A percentile compares a stretch with the other conserved stretches of the same genome.
These are phyloP conservation scores for Malassezia equina DNA, from an alignment of 1,284 basidiomycete species.

Conservation along the genomic window DNA sequence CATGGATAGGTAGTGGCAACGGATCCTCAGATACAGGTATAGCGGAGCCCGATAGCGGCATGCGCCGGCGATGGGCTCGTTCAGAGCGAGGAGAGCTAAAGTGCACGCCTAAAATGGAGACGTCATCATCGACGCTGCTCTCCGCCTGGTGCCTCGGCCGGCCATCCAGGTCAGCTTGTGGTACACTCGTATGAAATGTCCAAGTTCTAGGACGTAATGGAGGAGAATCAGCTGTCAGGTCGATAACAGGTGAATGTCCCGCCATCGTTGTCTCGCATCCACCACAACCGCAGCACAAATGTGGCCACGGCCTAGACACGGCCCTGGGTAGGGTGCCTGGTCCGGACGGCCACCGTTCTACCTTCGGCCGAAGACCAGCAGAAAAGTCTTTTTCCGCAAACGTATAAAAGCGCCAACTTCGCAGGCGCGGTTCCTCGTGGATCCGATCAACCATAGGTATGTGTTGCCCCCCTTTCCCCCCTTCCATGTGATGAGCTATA, in stretches of 20 bases:
- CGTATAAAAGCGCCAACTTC: background rate
- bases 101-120: constrained; percentile 9
- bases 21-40: background rate
- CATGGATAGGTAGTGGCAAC: constrained; percentile 13
- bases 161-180: background rate
- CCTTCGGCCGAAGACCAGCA: background rate
- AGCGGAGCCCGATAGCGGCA: background rate
- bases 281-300: background rate
- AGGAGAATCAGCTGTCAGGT: constrained; percentile 32
- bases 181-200: background rate
- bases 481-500: constrained; percentile 18
- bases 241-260: constrained; percentile 18
- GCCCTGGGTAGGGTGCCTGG: background rate
- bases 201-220: constrained; percentile 6
- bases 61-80: background rate
- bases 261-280: constrained; percentile 14
- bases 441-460: constrained; percentile 1
- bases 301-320: background rate
- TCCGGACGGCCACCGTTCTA: background rate
- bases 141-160: background rate
- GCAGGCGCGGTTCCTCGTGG: background rate
- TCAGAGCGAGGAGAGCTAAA: background rate
- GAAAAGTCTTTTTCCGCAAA: background rate
- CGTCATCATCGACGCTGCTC: constrained; percentile 5
- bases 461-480: background rate